Evolutionary conservation across 805 yeast species (phyloP).

Genomic region (Millerozyma miso): DNA sequence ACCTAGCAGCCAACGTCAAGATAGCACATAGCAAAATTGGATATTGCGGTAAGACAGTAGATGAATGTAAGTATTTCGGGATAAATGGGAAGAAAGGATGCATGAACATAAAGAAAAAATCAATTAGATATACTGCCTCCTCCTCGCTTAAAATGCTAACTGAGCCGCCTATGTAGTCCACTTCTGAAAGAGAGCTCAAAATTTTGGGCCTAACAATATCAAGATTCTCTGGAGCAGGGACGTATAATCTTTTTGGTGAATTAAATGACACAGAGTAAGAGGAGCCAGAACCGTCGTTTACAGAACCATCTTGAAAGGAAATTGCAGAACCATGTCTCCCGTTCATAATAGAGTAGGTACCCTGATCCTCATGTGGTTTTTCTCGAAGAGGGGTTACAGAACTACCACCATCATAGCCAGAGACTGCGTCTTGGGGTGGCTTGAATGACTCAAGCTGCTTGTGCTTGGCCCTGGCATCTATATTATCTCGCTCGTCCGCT

Average conservation of each 20-base stretch:
- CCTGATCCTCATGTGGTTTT: background rate
- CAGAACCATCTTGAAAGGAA: background rate
- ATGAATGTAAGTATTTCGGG: constrained; percentile 66
- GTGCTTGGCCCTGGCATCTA: constrained; percentile 49
- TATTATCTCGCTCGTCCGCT: constrained; percentile 61
- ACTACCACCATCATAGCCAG: background rate
- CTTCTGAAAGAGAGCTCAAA: constrained; percentile 46
- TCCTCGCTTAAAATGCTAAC: constrained; percentile 54
- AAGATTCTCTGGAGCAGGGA: constrained; percentile 43
- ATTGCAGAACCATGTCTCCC: background rate
- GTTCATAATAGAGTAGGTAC: background rate
- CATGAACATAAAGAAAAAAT: constrained; percentile 67
- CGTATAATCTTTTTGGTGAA: constrained; percentile 22
- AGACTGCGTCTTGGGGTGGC: background rate
- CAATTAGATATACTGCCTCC: constrained; percentile 56
- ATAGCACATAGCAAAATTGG: constrained; percentile 81
- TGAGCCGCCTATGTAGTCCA: constrained; percentile 61
- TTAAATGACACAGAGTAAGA: constrained; percentile 16
- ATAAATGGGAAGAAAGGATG: constrained; percentile 90
- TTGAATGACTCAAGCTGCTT: constrained; percentile 37
- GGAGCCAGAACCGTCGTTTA: background rate
- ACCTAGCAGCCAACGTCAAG: constrained; percentile 74
- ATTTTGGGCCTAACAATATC: constrained; percentile 44
- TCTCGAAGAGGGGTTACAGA: background rate
- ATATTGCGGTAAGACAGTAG: constrained; percentile 64